A percentile compares a stretch with the other conserved stretches of the same genome.
phyloP scores from a whole-genome alignment of 352 stramenopile genomes.

The Discostella stelligera region DNA sequence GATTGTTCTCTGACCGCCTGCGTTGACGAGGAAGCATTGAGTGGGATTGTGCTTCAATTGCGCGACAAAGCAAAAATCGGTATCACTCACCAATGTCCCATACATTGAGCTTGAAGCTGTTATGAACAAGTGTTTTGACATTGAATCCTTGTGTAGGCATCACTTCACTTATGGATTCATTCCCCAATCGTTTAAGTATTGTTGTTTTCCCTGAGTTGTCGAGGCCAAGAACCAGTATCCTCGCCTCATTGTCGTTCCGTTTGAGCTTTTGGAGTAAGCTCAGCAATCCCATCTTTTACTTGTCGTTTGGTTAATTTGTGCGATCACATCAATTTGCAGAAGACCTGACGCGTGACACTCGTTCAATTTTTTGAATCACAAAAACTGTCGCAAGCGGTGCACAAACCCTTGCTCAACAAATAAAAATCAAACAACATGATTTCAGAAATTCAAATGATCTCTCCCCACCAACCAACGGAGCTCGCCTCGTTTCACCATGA shows the following conservation, averaged over 20 bases:
- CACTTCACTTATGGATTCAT: conserved; percentile 81
- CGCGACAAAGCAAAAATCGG: not conserved
- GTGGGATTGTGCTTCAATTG: not conserved
- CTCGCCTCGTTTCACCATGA: not conserved
- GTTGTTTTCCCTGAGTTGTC: conserved; percentile 96
- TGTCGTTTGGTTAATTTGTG: not conserved
- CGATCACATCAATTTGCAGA: not conserved
- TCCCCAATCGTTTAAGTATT: conserved; percentile 93
- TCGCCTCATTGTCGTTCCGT: conserved; percentile 88
- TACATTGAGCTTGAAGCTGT: conserved; percentile 96
- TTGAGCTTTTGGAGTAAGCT: conserved; percentile 94
- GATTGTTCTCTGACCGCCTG: conserved; percentile 92
- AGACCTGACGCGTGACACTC: not conserved
- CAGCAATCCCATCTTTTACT: conserved; percentile 83
- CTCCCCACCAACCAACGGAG: not conserved
- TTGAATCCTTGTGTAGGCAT: conserved; percentile 83
- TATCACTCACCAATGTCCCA: conserved; percentile 89
- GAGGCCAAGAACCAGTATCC: conserved; percentile 92
- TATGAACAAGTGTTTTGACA: conserved; percentile 93
- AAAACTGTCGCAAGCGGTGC: not conserved
- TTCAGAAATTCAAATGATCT: conserved; percentile 8
- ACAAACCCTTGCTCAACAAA: not conserved
- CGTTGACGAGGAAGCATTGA: conserved; percentile 26
- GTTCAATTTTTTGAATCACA: not conserved
- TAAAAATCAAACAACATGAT: not conserved